phyloP scores from a whole-genome alignment of 495 filamentous ascomycete genomes.

The Cercophora samala region DNA sequence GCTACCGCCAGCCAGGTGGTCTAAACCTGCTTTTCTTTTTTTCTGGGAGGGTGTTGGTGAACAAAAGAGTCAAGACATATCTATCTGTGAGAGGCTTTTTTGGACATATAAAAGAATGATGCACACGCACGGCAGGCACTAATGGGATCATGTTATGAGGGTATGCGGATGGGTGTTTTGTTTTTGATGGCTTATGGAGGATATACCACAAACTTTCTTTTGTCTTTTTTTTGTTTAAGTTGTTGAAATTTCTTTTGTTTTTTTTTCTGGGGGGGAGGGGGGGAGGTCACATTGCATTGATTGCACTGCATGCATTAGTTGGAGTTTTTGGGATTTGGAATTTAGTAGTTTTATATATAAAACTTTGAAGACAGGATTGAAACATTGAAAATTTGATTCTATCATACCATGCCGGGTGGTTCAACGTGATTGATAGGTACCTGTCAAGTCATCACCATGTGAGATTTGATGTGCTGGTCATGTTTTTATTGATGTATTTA shows the following conservation, averaged over 20 bases:
- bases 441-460: too few relatives aligned
- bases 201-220: slow-evolving; percentile 3
- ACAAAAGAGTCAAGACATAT: too few relatives aligned
- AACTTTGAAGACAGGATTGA: too few relatives aligned
- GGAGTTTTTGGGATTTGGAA: too few relatives aligned
- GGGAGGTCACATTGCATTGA: not conserved
- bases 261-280: not conserved
- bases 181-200: not conserved
- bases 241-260: not conserved
- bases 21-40: not conserved
- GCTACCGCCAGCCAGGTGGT: not conserved
- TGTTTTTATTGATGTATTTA: not conserved
- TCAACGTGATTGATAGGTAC: too few relatives aligned
- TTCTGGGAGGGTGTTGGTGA: not conserved
- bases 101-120: not conserved
- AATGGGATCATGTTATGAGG: not conserved
- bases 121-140: not conserved
- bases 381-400: too few relatives aligned
- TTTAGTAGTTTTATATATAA: too few relatives aligned
- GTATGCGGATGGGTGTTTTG: too few relatives aligned
- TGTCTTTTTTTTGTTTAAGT: not conserved
- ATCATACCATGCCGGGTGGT: too few relatives aligned
- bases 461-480: too few relatives aligned
- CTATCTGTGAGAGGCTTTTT: not conserved
- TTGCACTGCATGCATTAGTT: not conserved